Base-by-base conservation (phyloP, 495 filamentous ascomycete genomes). In the Aspergillus olivimuriae region DNA sequence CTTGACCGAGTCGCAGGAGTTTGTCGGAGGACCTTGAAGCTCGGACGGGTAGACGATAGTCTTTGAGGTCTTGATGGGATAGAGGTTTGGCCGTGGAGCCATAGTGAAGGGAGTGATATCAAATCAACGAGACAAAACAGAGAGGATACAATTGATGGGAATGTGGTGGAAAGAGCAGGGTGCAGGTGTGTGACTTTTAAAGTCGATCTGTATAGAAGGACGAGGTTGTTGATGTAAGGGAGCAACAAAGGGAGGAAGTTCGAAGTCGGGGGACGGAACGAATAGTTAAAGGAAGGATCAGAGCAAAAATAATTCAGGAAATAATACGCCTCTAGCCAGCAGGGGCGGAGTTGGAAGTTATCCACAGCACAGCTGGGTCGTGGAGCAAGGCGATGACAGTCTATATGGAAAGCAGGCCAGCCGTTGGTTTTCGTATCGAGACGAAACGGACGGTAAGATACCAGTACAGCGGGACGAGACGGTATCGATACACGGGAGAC, bases 81-180 rank as follows among this genome's bases (percentile, higher is more conserved):
- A 42, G 15, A 42, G 40, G 24, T 42, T 33, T 2, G 40, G 40
- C 40, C 40, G 23, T 1, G 40, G 40, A 21, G 40, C 40, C 40
- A 42, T 42, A 15, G 2, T 40, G 37, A 6, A 21, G 21, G 32
- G 11, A 15, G 32, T 34, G n/a, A 34, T 14, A 34, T 37, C 16
- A 37, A 11, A 19, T 37, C 20, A 40, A 7, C 12, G 22, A 5
- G 22, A 26, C 3, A 24, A 24, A 23, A 40, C 2, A n/a, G 21
- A 20, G 21, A 30, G 15, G n/a, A 8, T 9, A 23, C 19, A 20
- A 40, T n/a, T n/a, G 22, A 5, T 24, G 21, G 5, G 16, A 14
- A 30, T 24, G 21, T 28, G 24, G 6, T 6, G 5, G 11, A 28
- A 28, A 28, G 5, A 28, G 32, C 32, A 34, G 18, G 5, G 5